Evolutionary conservation across 345 rosid genomes (phyloP), one percentile per base, ranked within the genome.

Genomic region (Reutealis trisperma): DNA sequence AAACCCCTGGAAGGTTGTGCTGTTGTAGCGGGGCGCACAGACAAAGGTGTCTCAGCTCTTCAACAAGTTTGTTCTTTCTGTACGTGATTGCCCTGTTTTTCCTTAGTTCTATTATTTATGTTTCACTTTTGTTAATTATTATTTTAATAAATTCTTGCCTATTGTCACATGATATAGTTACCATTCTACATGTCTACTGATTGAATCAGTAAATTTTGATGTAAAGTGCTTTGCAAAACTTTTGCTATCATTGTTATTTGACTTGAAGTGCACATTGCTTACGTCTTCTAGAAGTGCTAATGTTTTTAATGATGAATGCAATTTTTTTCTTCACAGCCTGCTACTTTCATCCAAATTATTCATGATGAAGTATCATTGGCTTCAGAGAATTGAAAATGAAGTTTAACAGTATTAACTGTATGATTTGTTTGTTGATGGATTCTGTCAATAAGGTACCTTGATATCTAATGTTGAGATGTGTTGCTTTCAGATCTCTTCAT

Each of bases 31-130:
- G 97, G 98, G 64, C 94, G 99, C 72, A 96, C 99, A 3, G 99
- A 96, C 83, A 93, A 92, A 89, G 97, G 99, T 80, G 99, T 96
- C 32, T 91, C 98, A 64, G 98, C 98, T 60, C 86, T 93, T 86
- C 83, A 76, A 67, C 99, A 92, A 96, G 96, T 91, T 88, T 96
- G 98, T 91, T 91, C 98, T 73, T 96, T 96, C 84, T 91, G 99
- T 95, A 88, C 57, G 99, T 89, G 68, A 60, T 47, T 74, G 18
- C 69, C 77, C 57, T 24, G 3, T 72, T 41, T 71, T 45, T 25
- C 41, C 21, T 9, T 11, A 34, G 14, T 10, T 76, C 63, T 54
- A 1, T 66, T n/a, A 73, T 83, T 59, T 74, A 37, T 18, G 11
- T 57, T 34, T 37, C 8, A 32, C 60, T 24, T 9, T 1, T n/a